These are phyloP conservation scores for Carex kokanica DNA, from an alignment of 176 grass and related monocot genomes.

Conservation along the genomic window DNA sequence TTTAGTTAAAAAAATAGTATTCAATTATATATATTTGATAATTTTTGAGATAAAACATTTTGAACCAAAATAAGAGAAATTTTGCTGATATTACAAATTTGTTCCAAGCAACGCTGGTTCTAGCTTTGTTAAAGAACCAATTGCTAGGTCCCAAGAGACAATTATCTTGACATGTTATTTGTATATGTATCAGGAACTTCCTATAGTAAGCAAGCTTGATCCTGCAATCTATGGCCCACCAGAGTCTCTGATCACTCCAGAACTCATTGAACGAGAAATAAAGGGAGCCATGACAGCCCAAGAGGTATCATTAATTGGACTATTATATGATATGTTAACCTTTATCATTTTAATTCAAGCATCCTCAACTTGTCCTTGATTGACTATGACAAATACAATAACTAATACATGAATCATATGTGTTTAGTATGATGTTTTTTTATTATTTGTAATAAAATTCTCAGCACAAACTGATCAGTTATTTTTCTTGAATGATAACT, in stretches of 20 bases:
- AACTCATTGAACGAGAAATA: constrained; percentile 60
- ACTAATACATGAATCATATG: too few relatives aligned
- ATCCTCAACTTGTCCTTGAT: not conserved
- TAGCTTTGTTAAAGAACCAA: not conserved
- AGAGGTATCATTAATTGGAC: constrained; percentile 19
- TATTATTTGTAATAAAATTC: not conserved
- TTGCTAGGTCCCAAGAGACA: not conserved
- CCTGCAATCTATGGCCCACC: constrained; percentile 55
- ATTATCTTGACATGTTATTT: not conserved
- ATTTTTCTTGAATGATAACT: not conserved
- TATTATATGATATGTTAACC: too few relatives aligned
- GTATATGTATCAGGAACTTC: constrained; percentile 48
- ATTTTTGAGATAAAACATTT: not conserved
- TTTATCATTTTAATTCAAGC: not conserved
- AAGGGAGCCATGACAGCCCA: constrained; percentile 42
- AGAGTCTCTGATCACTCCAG: constrained; percentile 55
- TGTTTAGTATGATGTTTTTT: too few relatives aligned
- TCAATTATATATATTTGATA: not conserved
- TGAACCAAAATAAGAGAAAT: not conserved
- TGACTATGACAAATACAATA: not conserved
- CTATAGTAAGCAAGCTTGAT: constrained; percentile 77
- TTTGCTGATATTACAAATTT: not conserved
- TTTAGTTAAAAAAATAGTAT: too few relatives aligned
- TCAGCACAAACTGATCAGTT: not conserved
- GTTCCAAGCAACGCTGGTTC: not conserved